Percentiles rank a stretch among this genome's conserved stretches.
Evolutionary conservation across 2,329 filamentous ascomycete species (phyloP).

Genomic region (Plenodomus lindquistii): DNA sequence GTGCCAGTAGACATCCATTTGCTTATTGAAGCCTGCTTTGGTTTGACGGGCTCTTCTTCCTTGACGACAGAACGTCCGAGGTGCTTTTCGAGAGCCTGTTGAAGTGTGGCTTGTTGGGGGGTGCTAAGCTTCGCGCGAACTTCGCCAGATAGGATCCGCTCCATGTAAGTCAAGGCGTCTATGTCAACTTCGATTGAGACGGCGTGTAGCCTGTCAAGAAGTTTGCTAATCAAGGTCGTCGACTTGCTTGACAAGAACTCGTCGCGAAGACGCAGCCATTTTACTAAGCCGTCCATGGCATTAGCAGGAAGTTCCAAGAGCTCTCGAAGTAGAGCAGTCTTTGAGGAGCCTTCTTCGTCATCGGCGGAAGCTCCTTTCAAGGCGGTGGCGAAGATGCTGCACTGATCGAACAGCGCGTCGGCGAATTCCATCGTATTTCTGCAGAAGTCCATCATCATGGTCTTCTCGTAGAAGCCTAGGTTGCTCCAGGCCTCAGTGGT

Average conservation of each 20-base stretch:
- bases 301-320: constrained; percentile 67
- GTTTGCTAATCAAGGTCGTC: constrained; percentile 80
- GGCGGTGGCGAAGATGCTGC: constrained; percentile 78
- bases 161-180: constrained; percentile 63
- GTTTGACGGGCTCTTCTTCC: constrained; percentile 37
- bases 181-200: constrained; percentile 72
- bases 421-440: constrained; percentile 94
- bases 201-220: constrained; percentile 79
- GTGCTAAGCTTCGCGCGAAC: constrained; percentile 79
- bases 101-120: constrained; percentile 82
- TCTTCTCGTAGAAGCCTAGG: constrained; percentile 68
- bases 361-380: constrained; percentile 50
- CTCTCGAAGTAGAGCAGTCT: constrained; percentile 49
- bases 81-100: constrained; percentile 61
- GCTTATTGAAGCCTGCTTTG: constrained; percentile 48
- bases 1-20: constrained; percentile 45
- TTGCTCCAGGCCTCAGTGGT: constrained; percentile 83
- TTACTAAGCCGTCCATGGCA: constrained; percentile 71
- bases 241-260: constrained; percentile 81
- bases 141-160: constrained; percentile 65
- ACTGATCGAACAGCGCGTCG: constrained; percentile 80
- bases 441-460: constrained; percentile 87
- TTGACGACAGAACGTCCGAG: constrained; percentile 45
- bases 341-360: constrained; percentile 43
- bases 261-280: constrained; percentile 90